Base-by-base conservation (phyloP, 306 rosid species). In the Castanospermum australe region DNA sequence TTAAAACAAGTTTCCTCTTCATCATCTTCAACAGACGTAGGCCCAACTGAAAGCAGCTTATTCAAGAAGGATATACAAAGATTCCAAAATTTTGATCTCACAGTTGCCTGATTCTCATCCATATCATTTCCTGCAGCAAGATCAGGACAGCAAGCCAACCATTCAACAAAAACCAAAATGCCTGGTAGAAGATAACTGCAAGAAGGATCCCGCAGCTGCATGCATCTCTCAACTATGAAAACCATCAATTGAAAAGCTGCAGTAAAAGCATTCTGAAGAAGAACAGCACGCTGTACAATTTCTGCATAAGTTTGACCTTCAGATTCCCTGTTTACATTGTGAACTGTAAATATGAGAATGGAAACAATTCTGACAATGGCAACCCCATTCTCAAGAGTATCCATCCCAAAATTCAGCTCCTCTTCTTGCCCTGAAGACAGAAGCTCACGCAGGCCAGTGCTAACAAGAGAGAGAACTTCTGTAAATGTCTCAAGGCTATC, bases 271-370 rank as follows among this genome's bases (percentile, higher is more conserved):
- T 93, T 91, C 88, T 86, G 97, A 67, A 95, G 93, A 22, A 95
- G 82, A 55, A 86, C 97, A 67, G 91, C 92, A 82, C 92, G 92
- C 80, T 95, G 98, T 39, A 95, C 91, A 86, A 95, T 89, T 86
- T 95, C 99, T 17, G 93, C 92, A 81, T 95, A 95, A 0, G 92
- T 90, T 88, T 94, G 97, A 59, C 98, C 96, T 85, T 91, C 98
- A 82, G 91, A 84, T 79, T 93, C 97, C 84, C 81, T 91, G 56
- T 85, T 93, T 81, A 83, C 93, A 85, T 87, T 87, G 73, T 95
- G 90, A 79, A 90, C 90, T 10, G 96, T 91, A 78, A 87, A 95
- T 86, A 93, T 75, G 75, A 91, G 85, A 80, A 90, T 93, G 41
- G 97, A 85, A 47, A 90, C 83, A 75, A 95, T 71, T 83, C 96